Conservation (phyloP, 208 protist genomes). For the Angomonas ambiguus region DNA sequence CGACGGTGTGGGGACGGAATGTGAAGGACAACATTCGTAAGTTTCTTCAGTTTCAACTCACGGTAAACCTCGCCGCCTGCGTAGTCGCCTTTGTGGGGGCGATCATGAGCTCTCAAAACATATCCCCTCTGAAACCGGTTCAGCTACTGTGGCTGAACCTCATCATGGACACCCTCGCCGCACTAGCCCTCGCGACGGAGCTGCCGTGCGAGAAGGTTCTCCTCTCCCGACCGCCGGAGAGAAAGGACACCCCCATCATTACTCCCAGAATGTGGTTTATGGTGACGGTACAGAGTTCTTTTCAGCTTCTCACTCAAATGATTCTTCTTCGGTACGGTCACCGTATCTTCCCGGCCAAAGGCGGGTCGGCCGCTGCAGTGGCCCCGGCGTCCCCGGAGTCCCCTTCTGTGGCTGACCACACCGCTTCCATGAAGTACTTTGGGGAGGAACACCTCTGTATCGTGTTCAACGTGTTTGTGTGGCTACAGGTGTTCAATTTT, state of each 20-base stretch:
- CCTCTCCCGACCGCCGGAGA: constrained; percentile 73
- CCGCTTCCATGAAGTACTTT: constrained; percentile 24
- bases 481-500: constrained; percentile 89
- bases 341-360: neutral
- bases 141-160: constrained; percentile 93
- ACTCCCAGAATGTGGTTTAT: constrained; percentile 88
- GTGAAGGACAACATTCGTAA: constrained; percentile 98
- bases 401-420: neutral
- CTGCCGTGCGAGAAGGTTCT: constrained; percentile 62
- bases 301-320: constrained; percentile 70
- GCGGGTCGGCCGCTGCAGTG: neutral
- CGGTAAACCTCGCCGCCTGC: constrained; percentile 93
- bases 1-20: constrained; percentile 97
- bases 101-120: constrained; percentile 58
- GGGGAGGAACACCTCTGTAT: constrained; percentile 61
- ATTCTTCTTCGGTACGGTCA: constrained; percentile 44
- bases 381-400: neutral
- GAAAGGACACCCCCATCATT: constrained; percentile 83
- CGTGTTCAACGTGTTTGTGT: constrained; percentile 86
- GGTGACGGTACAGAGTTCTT: constrained; percentile 72
- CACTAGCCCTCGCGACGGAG: constrained; percentile 90
- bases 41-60: constrained; percentile 98
- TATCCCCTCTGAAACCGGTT: constrained; percentile 87
- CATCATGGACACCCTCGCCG: constrained; percentile 93
- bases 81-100: constrained; percentile 91